Evolutionary conservation across 2,329 filamentous ascomycete species (phyloP).

Genomic region (Scopulariopsis brevicaulis): DNA sequence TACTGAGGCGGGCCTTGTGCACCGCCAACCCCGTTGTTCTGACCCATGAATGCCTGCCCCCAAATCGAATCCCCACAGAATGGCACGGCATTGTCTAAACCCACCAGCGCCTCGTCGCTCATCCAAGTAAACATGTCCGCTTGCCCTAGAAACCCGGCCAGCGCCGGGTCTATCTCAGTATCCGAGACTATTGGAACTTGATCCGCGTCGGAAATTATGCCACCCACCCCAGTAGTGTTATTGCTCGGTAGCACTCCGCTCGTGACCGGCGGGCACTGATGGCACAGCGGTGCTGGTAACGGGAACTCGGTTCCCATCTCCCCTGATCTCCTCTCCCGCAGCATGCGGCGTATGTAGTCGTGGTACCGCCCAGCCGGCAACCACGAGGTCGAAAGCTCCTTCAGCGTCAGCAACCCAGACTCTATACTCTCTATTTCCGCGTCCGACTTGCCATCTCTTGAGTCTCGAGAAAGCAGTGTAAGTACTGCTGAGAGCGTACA

Average conservation of each 20-base stretch:
- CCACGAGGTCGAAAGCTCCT: background rate
- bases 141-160: background rate
- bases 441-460: background rate
- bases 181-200: background rate
- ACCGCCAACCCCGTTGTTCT: background rate
- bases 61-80: background rate
- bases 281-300: background rate
- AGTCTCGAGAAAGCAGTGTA: background rate
- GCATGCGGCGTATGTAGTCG: background rate
- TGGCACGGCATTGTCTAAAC: background rate
- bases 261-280: background rate
- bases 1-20: background rate
- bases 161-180: background rate
- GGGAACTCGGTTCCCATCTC: background rate
- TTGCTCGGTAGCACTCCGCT: background rate
- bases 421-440: background rate
- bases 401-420: background rate
- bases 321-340: background rate
- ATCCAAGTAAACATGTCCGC: background rate
- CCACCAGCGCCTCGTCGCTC: background rate
- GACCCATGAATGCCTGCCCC: background rate
- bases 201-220: background rate
- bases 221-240: background rate
- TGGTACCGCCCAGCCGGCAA: background rate
- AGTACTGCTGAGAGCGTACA: background rate